Evolutionary conservation across 495 filamentous ascomycete species (phyloP), one percentile per base, ranked within the genome.

Genomic region (Podospora australis): DNA sequence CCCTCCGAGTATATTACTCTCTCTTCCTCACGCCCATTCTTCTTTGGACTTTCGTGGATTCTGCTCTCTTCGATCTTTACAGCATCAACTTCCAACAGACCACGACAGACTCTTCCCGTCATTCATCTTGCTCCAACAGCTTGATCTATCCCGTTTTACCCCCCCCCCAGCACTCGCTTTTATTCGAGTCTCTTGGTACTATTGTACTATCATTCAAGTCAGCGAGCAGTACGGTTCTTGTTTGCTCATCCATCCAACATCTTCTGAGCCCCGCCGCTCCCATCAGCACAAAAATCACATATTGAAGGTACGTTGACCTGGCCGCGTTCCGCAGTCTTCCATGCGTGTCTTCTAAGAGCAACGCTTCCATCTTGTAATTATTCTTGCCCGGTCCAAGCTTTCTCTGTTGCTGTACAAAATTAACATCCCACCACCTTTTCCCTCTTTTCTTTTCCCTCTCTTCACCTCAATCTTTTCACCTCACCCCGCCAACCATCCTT

Each of bases 51-150:
- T 60, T 67, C 62, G 52, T 69, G 64, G 56, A 64, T 67, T 66
- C 62, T 69, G 63, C 59, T 64, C 32, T 36, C 4, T 64, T 60
- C 68, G 69, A 67, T 70, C 70, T 62, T 69, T 70, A 76, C 71
- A 74, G 61, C 70, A 73, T 74, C 67, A 66, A 68, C 67, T 67
- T 63, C 62, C 49, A 56, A 62, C 66, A 60, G 54, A 62, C 60
- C 61, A 57, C 58, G 62, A 59, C 70, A 66, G 50, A 64, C 68
- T 63, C 67, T 71, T 72, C 66, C 67, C 70, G 70, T 66, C 59
- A 63, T 66, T 64, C 68, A 72, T 71, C 71, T 74, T 73, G 73
- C 70, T 70, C 28, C 56, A 67, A 68, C 71, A 76, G 71, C 72
- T 71, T 64, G 64, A 70, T 73, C 72, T 66, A 73, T 74, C 62